Evolutionary conservation across 371 early-diverging fungal species (phyloP), one percentile per base, ranked within the genome.

Genomic region (Syncephalastrum monosporum): DNA sequence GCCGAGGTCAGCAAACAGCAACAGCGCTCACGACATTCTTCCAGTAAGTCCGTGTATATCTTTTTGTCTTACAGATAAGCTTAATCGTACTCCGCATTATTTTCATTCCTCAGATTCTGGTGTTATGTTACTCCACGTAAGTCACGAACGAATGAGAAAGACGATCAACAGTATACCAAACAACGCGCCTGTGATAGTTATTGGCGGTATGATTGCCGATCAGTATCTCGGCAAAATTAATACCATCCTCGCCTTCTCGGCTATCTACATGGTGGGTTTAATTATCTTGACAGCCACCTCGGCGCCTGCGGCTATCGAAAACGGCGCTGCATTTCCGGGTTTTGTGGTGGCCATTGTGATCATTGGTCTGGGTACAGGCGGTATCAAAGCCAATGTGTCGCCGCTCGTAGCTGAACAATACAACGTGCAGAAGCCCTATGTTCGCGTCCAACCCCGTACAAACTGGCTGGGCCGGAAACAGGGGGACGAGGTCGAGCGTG

Each of bases 151-250:
- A 44, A 16, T 21, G 27, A 54, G 3, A 45, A 42, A 25, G 43
- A 13, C 0, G 10, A 17, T 5, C 3, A 16, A 16, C 24, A 6
- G 1, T 47, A 48, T 51, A 47, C 33, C 52, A 21, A 29, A 2
- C 10, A 21, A 25, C 51, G 0, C 38, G 8, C 38, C 38, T 41
- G 23, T 29, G 48, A 49, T 53, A 41, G 47, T 61, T 42, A 55
- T 93, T 19, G 92, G 94, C 56, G 94, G 91, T 44, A 63, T 90
- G 24, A 63, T 93, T 48, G 88, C 93, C 41, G 96, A 93, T 77
- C 82, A 84, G 61, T 85, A 83, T 67, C 70, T 88, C 41, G 96
- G 96, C 57, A 91, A 91, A 74, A 92, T 83, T 75, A 82, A 82
- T 62, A 89, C 94, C 19, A 92, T 93, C 33, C 48, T 90, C 19